Percentiles rank a stretch among this genome's conserved stretches.
These are phyloP conservation scores for Camillea tinctor DNA, from an alignment of 2,329 filamentous ascomycete species.

Conservation along the genomic window DNA sequence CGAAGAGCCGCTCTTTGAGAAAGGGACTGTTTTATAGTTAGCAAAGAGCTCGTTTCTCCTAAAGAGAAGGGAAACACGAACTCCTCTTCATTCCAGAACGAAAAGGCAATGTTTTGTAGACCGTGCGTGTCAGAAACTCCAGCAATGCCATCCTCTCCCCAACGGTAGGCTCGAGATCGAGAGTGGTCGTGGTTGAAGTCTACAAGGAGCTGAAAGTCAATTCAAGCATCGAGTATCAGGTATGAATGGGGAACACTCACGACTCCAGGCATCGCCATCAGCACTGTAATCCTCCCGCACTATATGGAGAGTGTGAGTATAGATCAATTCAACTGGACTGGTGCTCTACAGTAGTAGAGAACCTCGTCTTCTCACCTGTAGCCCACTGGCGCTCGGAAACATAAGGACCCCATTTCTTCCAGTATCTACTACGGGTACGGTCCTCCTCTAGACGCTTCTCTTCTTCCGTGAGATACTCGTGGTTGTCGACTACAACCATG, in stretches of 20 bases:
- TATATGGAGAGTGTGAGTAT: slow-evolving; percentile 32
- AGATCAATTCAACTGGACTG: slow-evolving; percentile 9
- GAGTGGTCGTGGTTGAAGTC: slow-evolving; percentile 95
- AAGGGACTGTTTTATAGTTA: slow-evolving; percentile 66
- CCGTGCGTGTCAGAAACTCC: slow-evolving; percentile 91
- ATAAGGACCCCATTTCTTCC: slow-evolving; percentile 98
- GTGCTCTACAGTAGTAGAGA: slow-evolving; percentile 3
- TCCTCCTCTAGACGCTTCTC: slow-evolving; percentile 89
- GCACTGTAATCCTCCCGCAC: slow-evolving; percentile 89
- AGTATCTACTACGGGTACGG: slow-evolving; percentile 80
- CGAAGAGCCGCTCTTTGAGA: slow-evolving; percentile 92
- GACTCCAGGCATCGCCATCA: slow-evolving; percentile 93
- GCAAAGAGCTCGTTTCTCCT: slow-evolving; percentile 18
- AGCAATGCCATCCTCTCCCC: slow-evolving; percentile 96
- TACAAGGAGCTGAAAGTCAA: slow-evolving; percentile 39
- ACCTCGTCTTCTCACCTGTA: slow-evolving; percentile 60
- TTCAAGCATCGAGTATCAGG: neutral
- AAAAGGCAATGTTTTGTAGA: slow-evolving; percentile 87
- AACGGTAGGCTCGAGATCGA: slow-evolving; percentile 82
- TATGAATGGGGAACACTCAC: slow-evolving; percentile 52
- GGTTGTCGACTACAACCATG: slow-evolving; percentile 89
- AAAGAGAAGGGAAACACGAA: slow-evolving; percentile 38
- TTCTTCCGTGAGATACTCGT: slow-evolving; percentile 85
- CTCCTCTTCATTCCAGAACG: slow-evolving; percentile 98
- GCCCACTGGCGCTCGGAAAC: slow-evolving; percentile 95